phyloP scores from a whole-genome alignment of 768 basidiomycete species.

The Hortiboletus campestris region DNA sequence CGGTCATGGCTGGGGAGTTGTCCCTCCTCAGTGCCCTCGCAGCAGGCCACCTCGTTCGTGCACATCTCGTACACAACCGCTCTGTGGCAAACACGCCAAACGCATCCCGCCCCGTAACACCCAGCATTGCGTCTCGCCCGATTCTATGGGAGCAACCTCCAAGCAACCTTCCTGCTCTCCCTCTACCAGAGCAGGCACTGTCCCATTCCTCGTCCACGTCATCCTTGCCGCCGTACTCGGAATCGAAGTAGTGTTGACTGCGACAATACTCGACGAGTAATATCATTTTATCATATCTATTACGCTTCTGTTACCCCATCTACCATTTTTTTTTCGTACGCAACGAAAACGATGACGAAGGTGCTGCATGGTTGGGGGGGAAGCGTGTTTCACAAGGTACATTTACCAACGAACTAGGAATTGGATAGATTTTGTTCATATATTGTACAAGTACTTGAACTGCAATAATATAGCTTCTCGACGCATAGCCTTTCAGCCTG shows the following conservation, averaged over 20 bases:
- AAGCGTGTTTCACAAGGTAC: background rate
- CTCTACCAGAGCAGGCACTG: conserved; percentile 13
- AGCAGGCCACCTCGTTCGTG: conserved; percentile 91
- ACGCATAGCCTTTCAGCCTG: too few relatives aligned
- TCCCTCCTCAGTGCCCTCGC: conserved; percentile 90
- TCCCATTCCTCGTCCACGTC: conserved; percentile 38
- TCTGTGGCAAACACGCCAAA: conserved; percentile 79
- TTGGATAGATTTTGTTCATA: conserved; percentile 22
- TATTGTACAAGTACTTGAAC: conserved; percentile 13
- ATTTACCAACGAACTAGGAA: background rate
- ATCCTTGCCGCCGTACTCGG: conserved; percentile 44
- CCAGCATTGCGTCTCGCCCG: conserved; percentile 37
- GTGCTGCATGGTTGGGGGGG: background rate
- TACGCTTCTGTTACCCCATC: conserved; percentile 24
- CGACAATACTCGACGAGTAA: conserved; percentile 3
- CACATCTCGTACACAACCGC: conserved; percentile 91
- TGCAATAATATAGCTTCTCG: background rate
- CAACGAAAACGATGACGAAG: background rate
- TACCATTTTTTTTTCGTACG: conserved; percentile 5
- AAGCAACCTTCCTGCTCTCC: conserved; percentile 2
- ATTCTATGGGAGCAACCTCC: conserved; percentile 25
- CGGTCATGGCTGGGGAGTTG: conserved; percentile 98
- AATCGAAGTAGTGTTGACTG: conserved; percentile 20
- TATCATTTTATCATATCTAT: conserved; percentile 17
- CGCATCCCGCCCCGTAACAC: conserved; percentile 58